Evolutionary conservation across 164 flowering plant species (phyloP).

Genomic region (Echeveria elegans): DNA sequence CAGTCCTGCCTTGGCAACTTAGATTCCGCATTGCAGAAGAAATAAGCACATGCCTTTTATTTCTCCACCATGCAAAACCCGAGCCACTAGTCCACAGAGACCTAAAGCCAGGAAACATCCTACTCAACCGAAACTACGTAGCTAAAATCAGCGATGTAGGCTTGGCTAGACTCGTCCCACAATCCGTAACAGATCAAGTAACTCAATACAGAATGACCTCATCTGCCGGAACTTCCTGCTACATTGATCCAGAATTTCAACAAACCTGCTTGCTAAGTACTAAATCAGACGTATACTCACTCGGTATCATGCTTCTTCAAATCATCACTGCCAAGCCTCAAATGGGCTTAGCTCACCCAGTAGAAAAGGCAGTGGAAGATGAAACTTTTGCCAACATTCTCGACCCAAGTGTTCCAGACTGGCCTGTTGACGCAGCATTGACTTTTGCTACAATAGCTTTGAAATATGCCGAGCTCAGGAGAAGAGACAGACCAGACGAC

Average conservation of each 20-base stretch:
- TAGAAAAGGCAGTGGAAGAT: conserved; percentile 7
- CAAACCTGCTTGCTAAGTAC: conserved; percentile 23
- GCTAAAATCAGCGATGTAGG: conserved; percentile 37
- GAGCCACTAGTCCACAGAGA: conserved; percentile 41
- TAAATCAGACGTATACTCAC: conserved; percentile 24
- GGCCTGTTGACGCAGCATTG: not conserved
- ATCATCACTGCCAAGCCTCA: conserved; percentile 25
- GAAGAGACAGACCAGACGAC: not conserved
- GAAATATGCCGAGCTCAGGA: not conserved
- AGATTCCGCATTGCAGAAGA: conserved; percentile 33
- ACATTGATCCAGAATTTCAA: conserved; percentile 28
- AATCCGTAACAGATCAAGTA: conserved; percentile 17
- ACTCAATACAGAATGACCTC: conserved; percentile 33
- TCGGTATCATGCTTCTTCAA: conserved; percentile 25
- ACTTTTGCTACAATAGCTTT: not conserved
- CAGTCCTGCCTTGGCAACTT: conserved; percentile 29
- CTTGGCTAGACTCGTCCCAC: conserved; percentile 26
- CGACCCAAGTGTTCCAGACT: not conserved
- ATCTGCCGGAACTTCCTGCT: conserved; percentile 26
- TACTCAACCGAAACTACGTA: conserved; percentile 30
- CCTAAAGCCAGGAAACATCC: conserved; percentile 33
- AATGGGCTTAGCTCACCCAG: conserved; percentile 26
- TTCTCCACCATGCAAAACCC: conserved; percentile 34
- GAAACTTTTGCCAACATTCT: not conserved
- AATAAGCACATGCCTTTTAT: conserved; percentile 26